Conservation (phyloP, 2,329 filamentous ascomycete species). For the Claviceps sp. region DNA sequence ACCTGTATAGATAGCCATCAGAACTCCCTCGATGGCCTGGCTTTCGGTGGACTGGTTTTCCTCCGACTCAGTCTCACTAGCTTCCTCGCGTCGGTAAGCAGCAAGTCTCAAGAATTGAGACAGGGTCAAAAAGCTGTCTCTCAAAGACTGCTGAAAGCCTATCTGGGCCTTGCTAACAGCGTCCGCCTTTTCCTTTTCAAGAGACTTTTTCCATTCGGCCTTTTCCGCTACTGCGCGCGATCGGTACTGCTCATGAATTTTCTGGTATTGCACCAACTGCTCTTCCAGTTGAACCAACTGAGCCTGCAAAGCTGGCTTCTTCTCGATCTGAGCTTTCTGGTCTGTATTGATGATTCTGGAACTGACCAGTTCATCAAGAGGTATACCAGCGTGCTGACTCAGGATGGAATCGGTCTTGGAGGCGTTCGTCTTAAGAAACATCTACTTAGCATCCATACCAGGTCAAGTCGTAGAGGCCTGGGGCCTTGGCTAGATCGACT, state of each 20-base stretch:
- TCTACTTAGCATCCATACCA: background rate
- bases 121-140: conserved; percentile 53
- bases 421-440: conserved; percentile 44
- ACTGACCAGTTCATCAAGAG: conserved; percentile 59
- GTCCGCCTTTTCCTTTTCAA: conserved; percentile 43
- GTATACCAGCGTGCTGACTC: conserved; percentile 54
- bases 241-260: conserved; percentile 61
- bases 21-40: conserved; percentile 66
- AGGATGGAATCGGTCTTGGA: conserved; percentile 60
- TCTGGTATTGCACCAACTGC: conserved; percentile 60
- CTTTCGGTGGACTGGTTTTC: conserved; percentile 68
- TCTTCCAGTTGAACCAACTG: conserved; percentile 60
- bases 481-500: background rate
- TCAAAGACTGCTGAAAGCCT: conserved; percentile 38
- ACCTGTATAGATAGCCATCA: conserved; percentile 67
- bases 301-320: conserved; percentile 59
- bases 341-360: conserved; percentile 66
- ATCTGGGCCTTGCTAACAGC: conserved; percentile 39
- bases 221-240: conserved; percentile 44
- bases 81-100: conserved; percentile 60
- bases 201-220: conserved; percentile 44
- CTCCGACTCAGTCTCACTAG: conserved; percentile 48
- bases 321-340: conserved; percentile 63
- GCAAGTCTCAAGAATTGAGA: conserved; percentile 73
- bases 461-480: conserved; percentile 17